Evolutionary conservation across 768 basidiomycete species (phyloP).

Genomic region (Russula emetica): DNA sequence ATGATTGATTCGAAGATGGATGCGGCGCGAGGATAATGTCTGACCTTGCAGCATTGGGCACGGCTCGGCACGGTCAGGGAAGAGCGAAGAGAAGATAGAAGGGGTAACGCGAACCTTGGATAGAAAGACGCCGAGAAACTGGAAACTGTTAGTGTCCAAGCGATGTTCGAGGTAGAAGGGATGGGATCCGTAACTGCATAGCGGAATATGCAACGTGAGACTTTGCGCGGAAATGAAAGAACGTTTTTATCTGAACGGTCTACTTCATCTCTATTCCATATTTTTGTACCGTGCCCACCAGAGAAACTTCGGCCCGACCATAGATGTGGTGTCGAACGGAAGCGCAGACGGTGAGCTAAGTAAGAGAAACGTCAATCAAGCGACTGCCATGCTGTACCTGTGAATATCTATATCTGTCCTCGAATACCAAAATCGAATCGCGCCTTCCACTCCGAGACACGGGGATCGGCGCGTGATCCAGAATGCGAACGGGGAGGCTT

Average conservation of each 20-base stretch:
- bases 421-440: slow-evolving; percentile 51
- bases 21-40: slow-evolving; percentile 68
- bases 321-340: slow-evolving; percentile 64
- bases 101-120: slow-evolving; percentile 47
- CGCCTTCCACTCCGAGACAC: slow-evolving; percentile 41
- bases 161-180: slow-evolving; percentile 71
- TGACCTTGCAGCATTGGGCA: slow-evolving; percentile 56
- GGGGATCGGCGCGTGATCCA: slow-evolving; percentile 71
- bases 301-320: slow-evolving; percentile 66
- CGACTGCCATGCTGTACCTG: slow-evolving; percentile 42
- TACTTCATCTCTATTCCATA: slow-evolving; percentile 59
- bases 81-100: not conserved
- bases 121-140: slow-evolving; percentile 73
- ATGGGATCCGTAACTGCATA: slow-evolving; percentile 61
- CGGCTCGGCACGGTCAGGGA: not conserved
- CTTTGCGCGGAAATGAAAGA: not conserved
- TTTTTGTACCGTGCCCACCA: slow-evolving; percentile 66
- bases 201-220: slow-evolving; percentile 3
- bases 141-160: slow-evolving; percentile 51
- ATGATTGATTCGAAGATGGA: slow-evolving; percentile 45
- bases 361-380: slow-evolving; percentile 28
- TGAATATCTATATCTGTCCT: slow-evolving; percentile 72
- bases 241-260: slow-evolving; percentile 68
- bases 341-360: slow-evolving; percentile 62
- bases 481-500: slow-evolving; percentile 63